Percentiles rank a stretch among this genome's conserved stretches.
phyloP scores from a whole-genome alignment of 805 yeast species.

The Jamesozyma hellenica region DNA sequence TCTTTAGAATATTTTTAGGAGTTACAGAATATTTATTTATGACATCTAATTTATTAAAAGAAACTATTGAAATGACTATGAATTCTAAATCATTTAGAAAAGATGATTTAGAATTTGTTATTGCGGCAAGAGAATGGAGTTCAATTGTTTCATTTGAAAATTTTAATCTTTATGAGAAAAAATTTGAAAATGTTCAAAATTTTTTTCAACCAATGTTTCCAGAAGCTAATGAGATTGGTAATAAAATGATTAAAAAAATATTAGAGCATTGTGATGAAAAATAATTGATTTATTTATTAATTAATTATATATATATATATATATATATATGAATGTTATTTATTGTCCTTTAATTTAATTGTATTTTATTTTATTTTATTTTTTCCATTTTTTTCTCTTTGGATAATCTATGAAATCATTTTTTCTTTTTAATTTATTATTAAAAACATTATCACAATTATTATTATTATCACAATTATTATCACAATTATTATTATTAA shows the following conservation, averaged over 20 bases:
- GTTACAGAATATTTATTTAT: conserved; percentile 88
- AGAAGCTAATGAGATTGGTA: conserved; percentile 82
- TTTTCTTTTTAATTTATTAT: not conserved
- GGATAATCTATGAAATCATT: not conserved
- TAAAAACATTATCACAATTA: not conserved
- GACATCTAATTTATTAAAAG: conserved; percentile 72
- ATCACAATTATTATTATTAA: not conserved
- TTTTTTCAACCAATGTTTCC: conserved; percentile 80
- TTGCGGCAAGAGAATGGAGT: conserved; percentile 86
- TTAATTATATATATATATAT: not conserved
- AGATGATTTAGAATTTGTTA: conserved; percentile 86
- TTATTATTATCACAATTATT: not conserved
- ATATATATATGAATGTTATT: not conserved
- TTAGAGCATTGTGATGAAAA: conserved; percentile 28
- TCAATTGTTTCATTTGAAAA: conserved; percentile 66
- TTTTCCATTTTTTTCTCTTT: not conserved
- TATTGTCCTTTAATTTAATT: not conserved
- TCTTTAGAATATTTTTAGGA: conserved; percentile 85
- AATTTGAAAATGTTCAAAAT: conserved; percentile 71
- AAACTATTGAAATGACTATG: conserved; percentile 64
- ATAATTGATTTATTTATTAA: not conserved
- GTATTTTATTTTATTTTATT: not conserved
- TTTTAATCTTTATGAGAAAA: conserved; percentile 56
- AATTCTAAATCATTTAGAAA: conserved; percentile 59
- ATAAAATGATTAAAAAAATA: conserved; percentile 85